These are phyloP conservation scores for Pelargonium cotyledonis DNA, from an alignment of 441 rosid species.

Conservation along the genomic window DNA sequence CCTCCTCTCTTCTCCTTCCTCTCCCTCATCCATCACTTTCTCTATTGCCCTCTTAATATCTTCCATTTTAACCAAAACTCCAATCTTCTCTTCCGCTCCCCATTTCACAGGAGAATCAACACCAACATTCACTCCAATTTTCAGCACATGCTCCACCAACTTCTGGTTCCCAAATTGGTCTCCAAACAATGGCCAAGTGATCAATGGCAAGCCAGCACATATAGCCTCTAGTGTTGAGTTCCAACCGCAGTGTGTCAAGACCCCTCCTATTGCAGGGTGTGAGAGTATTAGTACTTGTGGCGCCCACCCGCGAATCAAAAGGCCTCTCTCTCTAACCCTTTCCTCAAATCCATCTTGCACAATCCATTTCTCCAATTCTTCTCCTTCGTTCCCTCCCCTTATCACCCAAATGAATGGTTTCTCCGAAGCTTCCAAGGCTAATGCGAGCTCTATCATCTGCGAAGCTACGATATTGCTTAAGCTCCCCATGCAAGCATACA, in stretches of 20 bases:
- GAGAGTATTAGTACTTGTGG: slow-evolving; percentile 52
- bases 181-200: slow-evolving; percentile 39
- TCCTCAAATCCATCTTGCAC: slow-evolving; percentile 20
- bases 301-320: slow-evolving; percentile 48
- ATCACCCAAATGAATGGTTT: slow-evolving; percentile 55
- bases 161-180: slow-evolving; percentile 40
- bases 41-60: slow-evolving; percentile 23
- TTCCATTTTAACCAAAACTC: slow-evolving; percentile 30
- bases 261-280: slow-evolving; percentile 38
- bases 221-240: slow-evolving; percentile 22
- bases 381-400: slow-evolving; percentile 18
- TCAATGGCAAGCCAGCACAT: slow-evolving; percentile 26
- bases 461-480: slow-evolving; percentile 17
- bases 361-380: slow-evolving; percentile 37
- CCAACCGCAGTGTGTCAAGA: slow-evolving; percentile 32
- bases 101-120: slow-evolving; percentile 15
- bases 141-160: slow-evolving; percentile 24
- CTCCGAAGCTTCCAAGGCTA: slow-evolving; percentile 33
- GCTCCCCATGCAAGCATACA: slow-evolving; percentile 36
- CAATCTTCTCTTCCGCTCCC: slow-evolving; percentile 32
- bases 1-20: slow-evolving; percentile 30
- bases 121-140: slow-evolving; percentile 24
- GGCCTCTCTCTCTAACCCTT: slow-evolving; percentile 28
- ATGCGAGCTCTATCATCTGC: slow-evolving; percentile 31
- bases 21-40: slow-evolving; percentile 26